phyloP scores from a whole-genome alignment of 495 filamentous ascomycete species.

The Aspergillus conjunctus region DNA sequence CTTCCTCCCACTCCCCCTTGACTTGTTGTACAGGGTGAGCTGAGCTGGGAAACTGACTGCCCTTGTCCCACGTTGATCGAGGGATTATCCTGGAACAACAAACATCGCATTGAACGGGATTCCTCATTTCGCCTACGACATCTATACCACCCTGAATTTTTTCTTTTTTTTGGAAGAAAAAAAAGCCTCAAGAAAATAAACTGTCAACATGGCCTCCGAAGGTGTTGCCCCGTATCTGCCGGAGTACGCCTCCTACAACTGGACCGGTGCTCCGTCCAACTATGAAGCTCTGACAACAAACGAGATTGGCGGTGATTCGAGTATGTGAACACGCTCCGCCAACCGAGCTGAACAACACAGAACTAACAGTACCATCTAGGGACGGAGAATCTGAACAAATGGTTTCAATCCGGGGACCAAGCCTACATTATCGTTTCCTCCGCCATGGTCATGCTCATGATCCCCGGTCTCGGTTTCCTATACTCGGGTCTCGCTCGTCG shows the following conservation, averaged over 20 bases:
- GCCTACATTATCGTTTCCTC: constrained; percentile 91
- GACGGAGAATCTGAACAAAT: constrained; percentile 83
- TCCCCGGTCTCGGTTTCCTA: constrained; percentile 71
- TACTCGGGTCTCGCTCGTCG: constrained; percentile 66
- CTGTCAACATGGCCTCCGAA: constrained; percentile 18
- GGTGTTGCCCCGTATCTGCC: constrained; percentile 37
- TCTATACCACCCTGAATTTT: too few species aligned
- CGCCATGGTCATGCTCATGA: constrained; percentile 95
- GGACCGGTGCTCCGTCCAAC: constrained; percentile 71
- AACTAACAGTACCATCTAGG: constrained; percentile 41
- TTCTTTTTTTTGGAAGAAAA: not conserved
- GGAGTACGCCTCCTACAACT: constrained; percentile 70
- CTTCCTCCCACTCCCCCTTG: not conserved
- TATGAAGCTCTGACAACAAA: constrained; percentile 73
- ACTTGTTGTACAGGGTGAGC: not conserved
- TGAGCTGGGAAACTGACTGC: not conserved
- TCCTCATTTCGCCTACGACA: too few species aligned
- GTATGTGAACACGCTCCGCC: constrained; percentile 48
- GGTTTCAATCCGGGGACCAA: constrained; percentile 71
- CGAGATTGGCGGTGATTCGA: constrained; percentile 75
- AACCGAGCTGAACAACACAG: not conserved
- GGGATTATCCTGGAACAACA: not conserved
- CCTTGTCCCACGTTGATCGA: constrained; percentile 18
- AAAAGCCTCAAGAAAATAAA: not conserved
- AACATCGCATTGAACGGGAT: not conserved